Conservation (phyloP, 148 eudicot species). For the Dianthus caryophyllus region DNA sequence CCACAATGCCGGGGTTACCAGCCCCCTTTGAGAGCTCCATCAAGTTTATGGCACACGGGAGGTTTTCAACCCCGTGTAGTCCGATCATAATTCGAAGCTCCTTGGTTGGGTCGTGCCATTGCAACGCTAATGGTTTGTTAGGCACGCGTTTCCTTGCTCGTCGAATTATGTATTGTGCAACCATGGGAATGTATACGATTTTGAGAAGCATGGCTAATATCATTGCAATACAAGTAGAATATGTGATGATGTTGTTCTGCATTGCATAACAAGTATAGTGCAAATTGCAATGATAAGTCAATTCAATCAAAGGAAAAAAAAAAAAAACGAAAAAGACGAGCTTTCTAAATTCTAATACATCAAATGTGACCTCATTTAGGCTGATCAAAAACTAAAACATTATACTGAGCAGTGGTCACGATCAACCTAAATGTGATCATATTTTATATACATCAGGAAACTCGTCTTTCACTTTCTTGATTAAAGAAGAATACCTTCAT, state of each 20-base stretch:
- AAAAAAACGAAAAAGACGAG: too few relatives aligned
- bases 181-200: conserved; percentile 63
- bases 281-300: background rate
- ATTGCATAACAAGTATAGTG: conserved; percentile 4
- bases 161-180: conserved; percentile 54
- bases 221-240: conserved; percentile 61
- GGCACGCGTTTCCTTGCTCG: conserved; percentile 67
- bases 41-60: conserved; percentile 58
- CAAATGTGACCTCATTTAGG: too few relatives aligned
- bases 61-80: conserved; percentile 59
- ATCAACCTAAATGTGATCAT: too few relatives aligned
- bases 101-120: conserved; percentile 57
- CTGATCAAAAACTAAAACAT: too few relatives aligned
- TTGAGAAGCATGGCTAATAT: conserved; percentile 54
- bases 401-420: too few relatives aligned
- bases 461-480: too few relatives aligned
- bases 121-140: conserved; percentile 65
- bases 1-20: conserved; percentile 67
- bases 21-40: conserved; percentile 69
- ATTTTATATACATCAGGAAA: too few relatives aligned
- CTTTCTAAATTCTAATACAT: too few relatives aligned
- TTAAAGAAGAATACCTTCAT: conserved; percentile 39
- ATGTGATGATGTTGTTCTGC: conserved; percentile 48
- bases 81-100: conserved; percentile 69
- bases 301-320: too few relatives aligned